phyloP scores from a whole-genome alignment of 2,329 filamentous ascomycete species.

The Apiospora koreana region DNA sequence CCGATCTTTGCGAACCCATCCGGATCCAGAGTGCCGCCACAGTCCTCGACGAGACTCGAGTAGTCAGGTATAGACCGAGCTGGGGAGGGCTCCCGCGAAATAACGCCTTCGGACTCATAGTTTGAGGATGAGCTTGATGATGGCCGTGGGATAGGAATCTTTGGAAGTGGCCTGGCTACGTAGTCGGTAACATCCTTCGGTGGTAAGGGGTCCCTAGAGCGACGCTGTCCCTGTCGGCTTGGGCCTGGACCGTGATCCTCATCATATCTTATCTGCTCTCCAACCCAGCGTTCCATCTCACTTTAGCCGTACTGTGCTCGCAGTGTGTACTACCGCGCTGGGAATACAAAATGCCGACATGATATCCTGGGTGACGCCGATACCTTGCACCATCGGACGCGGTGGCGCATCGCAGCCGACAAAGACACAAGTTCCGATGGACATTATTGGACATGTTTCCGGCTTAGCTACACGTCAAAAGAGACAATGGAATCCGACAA shows the following conservation, averaged over 20 bases:
- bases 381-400: background rate
- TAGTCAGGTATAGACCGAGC: background rate
- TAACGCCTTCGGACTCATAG: background rate
- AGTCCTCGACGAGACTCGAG: background rate
- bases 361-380: background rate
- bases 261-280: background rate
- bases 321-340: background rate
- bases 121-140: background rate
- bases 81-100: background rate
- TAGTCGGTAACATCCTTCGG: background rate
- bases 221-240: background rate
- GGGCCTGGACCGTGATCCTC: background rate
- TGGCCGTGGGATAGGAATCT: background rate
- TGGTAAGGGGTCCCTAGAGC: background rate
- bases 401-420: background rate
- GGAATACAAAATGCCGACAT: background rate
- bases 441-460: background rate
- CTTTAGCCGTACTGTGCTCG: background rate
- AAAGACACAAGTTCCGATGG: background rate
- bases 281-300: background rate
- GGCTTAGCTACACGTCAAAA: background rate
- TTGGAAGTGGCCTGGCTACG: background rate
- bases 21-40: background rate
- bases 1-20: background rate
- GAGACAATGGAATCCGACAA: background rate